Evolutionary conservation across 345 rosid species (phyloP).

Genomic region (Cardamine chenopodiifolia): DNA sequence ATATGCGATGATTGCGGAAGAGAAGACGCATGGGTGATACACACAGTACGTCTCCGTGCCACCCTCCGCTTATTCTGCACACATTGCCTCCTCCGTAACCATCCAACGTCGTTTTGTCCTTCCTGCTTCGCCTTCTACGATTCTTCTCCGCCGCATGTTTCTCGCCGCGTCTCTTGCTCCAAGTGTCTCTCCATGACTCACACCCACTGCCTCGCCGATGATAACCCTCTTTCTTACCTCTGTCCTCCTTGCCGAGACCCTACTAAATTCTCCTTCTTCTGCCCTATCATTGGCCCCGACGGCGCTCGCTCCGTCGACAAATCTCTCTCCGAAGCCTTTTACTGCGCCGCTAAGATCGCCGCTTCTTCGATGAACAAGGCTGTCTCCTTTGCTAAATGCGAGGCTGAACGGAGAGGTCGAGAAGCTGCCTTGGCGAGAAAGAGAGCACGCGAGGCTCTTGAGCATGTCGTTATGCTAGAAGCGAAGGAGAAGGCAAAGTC

Average conservation of each 20-base stretch:
- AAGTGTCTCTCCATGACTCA: conserved; percentile 64
- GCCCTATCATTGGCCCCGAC: not conserved
- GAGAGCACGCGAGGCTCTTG: conserved; percentile 75
- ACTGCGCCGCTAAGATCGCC: conserved; percentile 69
- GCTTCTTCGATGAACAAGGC: conserved; percentile 61
- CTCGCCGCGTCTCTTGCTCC: conserved; percentile 60
- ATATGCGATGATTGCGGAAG: conserved; percentile 57
- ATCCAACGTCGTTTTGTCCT: conserved; percentile 71
- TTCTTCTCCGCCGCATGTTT: conserved; percentile 50
- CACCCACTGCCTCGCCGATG: conserved; percentile 56
- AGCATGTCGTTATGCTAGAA: conserved; percentile 39
- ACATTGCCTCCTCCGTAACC: conserved; percentile 70
- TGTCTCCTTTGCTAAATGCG: conserved; percentile 40
- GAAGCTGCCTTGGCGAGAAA: conserved; percentile 68
- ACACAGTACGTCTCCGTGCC: conserved; percentile 59
- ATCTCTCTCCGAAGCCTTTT: conserved; percentile 47
- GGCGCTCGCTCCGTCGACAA: conserved; percentile 42
- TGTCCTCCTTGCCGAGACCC: conserved; percentile 63
- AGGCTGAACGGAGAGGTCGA: conserved; percentile 59
- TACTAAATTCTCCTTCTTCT: conserved; percentile 48
- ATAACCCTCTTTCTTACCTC: conserved; percentile 46
- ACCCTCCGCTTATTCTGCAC: conserved; percentile 66
- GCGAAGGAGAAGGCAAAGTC: conserved; percentile 32
- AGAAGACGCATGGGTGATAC: conserved; percentile 45
- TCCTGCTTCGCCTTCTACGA: conserved; percentile 63